Percentiles rank a stretch among this genome's conserved stretches.
These are phyloP conservation scores for Ascoidea rubescens DNA, from an alignment of 805 yeast genomes.

Conservation along the genomic window DNA sequence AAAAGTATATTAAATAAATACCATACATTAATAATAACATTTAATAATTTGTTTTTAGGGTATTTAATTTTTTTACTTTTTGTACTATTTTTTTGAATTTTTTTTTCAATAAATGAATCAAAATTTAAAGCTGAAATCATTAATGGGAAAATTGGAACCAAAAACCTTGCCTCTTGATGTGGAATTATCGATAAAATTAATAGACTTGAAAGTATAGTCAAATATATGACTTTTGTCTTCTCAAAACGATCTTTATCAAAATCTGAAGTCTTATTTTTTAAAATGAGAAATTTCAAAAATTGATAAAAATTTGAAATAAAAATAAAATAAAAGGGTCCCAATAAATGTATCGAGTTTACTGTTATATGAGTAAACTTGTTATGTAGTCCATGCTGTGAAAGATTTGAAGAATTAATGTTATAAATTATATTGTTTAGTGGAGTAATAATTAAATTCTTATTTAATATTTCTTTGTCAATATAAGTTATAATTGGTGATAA, in stretches of 20 bases:
- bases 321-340: slow-evolving; percentile 53
- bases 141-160: slow-evolving; percentile 68
- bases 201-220: slow-evolving; percentile 50
- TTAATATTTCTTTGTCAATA: neutral
- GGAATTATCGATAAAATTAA: slow-evolving; percentile 54
- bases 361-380: slow-evolving; percentile 61
- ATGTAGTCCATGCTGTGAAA: slow-evolving; percentile 75
- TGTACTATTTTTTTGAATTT: slow-evolving; percentile 1
- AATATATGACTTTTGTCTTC: slow-evolving; percentile 37
- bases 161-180: slow-evolving; percentile 89
- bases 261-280: slow-evolving; percentile 19
- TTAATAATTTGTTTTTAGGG: slow-evolving; percentile 1
- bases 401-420: slow-evolving; percentile 44
- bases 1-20: slow-evolving; percentile 45
- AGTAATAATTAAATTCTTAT: slow-evolving; percentile 33
- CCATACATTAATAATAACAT: slow-evolving; percentile 29
- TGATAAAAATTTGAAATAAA: slow-evolving; percentile 4
- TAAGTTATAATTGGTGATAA: too few relatives aligned
- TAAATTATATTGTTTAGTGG: slow-evolving; percentile 70
- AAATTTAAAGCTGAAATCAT: slow-evolving; percentile 17
- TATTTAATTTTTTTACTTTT: slow-evolving; percentile 1
- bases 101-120: slow-evolving; percentile 8
- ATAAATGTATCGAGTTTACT: slow-evolving; percentile 61
- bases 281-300: neutral
- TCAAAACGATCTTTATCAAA: neutral